These are phyloP conservation scores for Eremochloa ophiuroides DNA, from an alignment of 176 grass and related monocot genomes.

Conservation along the genomic window DNA sequence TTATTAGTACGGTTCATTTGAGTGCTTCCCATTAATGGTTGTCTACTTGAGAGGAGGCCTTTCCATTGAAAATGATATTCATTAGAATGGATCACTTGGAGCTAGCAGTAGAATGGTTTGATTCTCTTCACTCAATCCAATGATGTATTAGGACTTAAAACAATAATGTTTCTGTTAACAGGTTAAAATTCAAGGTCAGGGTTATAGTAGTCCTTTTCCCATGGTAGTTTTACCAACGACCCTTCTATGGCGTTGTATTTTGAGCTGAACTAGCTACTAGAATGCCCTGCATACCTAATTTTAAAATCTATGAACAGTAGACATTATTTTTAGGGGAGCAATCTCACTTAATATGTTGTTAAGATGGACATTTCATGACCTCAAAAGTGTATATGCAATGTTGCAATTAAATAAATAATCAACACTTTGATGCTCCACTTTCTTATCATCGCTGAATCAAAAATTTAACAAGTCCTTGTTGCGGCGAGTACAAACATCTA, in stretches of 20 bases:
- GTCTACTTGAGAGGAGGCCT: not conserved
- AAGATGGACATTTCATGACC: constrained; percentile 1
- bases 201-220: not conserved
- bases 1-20: constrained; percentile 9
- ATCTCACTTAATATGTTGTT: not conserved
- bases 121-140: not conserved
- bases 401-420: constrained; percentile 6
- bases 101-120: constrained; percentile 18
- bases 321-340: not conserved
- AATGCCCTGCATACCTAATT: constrained; percentile 9
- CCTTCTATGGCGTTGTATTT: not conserved
- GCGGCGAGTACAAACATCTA: constrained; percentile 23
- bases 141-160: not conserved
- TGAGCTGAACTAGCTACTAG: constrained; percentile 4
- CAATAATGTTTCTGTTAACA: not conserved
- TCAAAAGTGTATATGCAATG: not conserved
- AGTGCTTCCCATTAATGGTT: constrained; percentile 4
- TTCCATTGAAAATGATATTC: constrained; percentile 15
- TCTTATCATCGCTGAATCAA: not conserved
- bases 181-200: not conserved
- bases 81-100: constrained; percentile 1
- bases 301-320: not conserved
- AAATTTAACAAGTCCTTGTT: constrained; percentile 29
- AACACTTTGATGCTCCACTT: not conserved
- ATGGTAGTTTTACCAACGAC: not conserved